A percentile compares a stretch with the other conserved stretches of the same genome.
phyloP scores from a whole-genome alignment of 2,329 filamentous ascomycete species.

The Trichoderma polysporum region DNA sequence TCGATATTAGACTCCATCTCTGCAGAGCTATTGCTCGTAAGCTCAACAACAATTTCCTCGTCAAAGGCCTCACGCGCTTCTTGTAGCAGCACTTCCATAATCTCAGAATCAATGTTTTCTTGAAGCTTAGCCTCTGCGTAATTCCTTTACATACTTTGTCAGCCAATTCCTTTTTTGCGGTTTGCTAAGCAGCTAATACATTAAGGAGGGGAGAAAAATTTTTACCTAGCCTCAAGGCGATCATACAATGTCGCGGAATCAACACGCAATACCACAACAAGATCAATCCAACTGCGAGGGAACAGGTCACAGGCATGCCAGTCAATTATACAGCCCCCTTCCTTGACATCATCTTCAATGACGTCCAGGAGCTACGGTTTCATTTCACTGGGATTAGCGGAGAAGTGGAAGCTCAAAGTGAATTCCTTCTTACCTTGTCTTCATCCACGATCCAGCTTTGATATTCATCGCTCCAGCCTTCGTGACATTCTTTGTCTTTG shows the following conservation, averaged over 20 bases:
- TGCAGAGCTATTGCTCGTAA: constrained; percentile 76
- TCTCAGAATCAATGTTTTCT: constrained; percentile 95
- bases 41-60: constrained; percentile 82
- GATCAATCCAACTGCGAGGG: constrained; percentile 88
- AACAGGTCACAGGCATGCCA: constrained; percentile 98
- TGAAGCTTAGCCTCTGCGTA: constrained; percentile 87
- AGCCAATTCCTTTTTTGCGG: background rate
- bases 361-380: constrained; percentile 71
- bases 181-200: background rate
- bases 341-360: constrained; percentile 76
- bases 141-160: constrained; percentile 51
- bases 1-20: constrained; percentile 90
- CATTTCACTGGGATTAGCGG: background rate
- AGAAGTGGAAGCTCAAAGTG: background rate
- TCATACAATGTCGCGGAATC: constrained; percentile 82
- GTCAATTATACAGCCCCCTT: constrained; percentile 86
- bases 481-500: constrained; percentile 83
- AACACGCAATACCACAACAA: constrained; percentile 86
- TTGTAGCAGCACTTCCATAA: constrained; percentile 91
- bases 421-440: constrained; percentile 71
- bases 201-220: background rate
- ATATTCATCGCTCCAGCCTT: constrained; percentile 81
- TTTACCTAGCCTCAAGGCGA: constrained; percentile 69
- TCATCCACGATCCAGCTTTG: constrained; percentile 94
- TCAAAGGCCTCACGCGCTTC: constrained; percentile 88